Evolutionary conservation across 164 flowering plant species (phyloP).

Genomic region (Tetracentron sinense): DNA sequence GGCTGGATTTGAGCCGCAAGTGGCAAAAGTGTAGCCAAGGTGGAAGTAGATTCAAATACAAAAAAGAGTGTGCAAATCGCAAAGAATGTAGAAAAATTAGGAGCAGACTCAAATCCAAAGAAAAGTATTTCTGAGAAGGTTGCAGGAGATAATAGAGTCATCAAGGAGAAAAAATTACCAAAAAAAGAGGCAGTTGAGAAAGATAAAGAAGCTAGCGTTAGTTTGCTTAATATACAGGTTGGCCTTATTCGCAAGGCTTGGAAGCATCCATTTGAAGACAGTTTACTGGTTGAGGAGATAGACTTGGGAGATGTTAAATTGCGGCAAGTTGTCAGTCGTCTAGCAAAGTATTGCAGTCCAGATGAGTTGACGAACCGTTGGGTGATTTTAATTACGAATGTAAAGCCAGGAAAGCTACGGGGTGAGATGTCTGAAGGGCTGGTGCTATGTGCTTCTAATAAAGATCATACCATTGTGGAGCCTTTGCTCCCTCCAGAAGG

Average conservation of each 20-base stretch:
- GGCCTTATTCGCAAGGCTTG: constrained; percentile 89
- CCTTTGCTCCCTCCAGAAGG: constrained; percentile 88
- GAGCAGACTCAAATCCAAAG: constrained; percentile 30
- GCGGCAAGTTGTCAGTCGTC: constrained; percentile 97
- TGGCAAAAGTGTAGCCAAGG: constrained; percentile 34
- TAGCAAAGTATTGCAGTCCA: constrained; percentile 77
- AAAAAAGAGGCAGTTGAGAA: constrained; percentile 53
- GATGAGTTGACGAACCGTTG: constrained; percentile 81
- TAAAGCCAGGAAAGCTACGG: constrained; percentile 92
- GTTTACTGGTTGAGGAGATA: constrained; percentile 96
- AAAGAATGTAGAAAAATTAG: too few relatives aligned
- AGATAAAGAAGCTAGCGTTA: constrained; percentile 64
- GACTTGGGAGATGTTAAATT: constrained; percentile 78
- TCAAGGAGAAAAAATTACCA: constrained; percentile 46
- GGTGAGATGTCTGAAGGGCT: constrained; percentile 91
- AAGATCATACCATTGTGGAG: constrained; percentile 80
- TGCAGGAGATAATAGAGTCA: constrained; percentile 34
- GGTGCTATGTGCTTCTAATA: constrained; percentile 96
- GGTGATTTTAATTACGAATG: constrained; percentile 84
- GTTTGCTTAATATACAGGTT: constrained; percentile 81
- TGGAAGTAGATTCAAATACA: constrained; percentile 34
- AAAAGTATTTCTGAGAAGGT: constrained; percentile 38
- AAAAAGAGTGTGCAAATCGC: constrained; percentile 37
- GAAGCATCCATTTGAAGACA: constrained; percentile 99
- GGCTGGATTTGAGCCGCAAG: constrained; percentile 49